phyloP scores from a whole-genome alignment of 148 eudicot species.

The Heliosperma pusillum region DNA sequence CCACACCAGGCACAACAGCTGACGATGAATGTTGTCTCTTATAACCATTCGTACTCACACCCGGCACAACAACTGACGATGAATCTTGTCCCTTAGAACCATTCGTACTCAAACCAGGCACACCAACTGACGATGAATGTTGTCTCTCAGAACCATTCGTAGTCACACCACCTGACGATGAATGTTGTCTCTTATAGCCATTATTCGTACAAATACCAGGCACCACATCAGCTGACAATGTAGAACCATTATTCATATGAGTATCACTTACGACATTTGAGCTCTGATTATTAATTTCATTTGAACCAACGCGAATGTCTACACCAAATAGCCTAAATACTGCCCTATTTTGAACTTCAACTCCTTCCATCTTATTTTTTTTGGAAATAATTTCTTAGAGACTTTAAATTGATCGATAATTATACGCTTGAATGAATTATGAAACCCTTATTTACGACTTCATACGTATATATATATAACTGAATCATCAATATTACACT shows the following conservation, averaged over 20 bases:
- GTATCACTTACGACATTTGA: background rate
- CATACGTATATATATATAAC: background rate
- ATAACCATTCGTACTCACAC: too few species aligned
- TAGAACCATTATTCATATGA: background rate
- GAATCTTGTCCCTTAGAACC: too few species aligned
- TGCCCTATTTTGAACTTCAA: background rate
- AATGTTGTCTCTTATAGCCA: too few species aligned
- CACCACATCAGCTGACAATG: too few species aligned
- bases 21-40: too few species aligned
- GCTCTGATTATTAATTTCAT: background rate
- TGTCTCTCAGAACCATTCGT: too few species aligned
- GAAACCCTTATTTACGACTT: background rate
- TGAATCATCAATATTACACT: background rate
- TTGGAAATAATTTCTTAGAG: background rate
- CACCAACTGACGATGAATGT: too few species aligned
- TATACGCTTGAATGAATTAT: background rate
- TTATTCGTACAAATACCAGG: too few species aligned
- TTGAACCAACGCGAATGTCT: background rate
- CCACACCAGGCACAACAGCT: too few species aligned
- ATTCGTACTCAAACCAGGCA: too few species aligned
- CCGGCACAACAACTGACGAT: too few species aligned
- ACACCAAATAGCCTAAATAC: background rate
- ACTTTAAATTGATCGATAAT: background rate
- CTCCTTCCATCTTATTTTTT: background rate
- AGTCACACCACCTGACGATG: too few species aligned